phyloP scores from a whole-genome alignment of 148 eudicot species.

The Heliamphora exappendiculata region DNA sequence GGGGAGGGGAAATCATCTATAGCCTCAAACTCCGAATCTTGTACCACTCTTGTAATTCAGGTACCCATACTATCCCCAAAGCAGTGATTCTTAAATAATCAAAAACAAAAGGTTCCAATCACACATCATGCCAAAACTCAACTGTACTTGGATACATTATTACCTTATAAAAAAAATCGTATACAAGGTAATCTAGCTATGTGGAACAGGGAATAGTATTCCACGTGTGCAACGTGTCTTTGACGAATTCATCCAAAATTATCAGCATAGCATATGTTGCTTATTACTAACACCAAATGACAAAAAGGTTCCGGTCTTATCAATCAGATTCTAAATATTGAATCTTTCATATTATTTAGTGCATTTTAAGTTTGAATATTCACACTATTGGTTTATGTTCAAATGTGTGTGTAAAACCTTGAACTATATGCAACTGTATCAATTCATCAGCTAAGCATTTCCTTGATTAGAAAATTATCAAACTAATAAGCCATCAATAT shows the following conservation, averaged over 20 bases:
- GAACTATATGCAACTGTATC: neutral
- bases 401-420: neutral
- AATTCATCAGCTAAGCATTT: neutral
- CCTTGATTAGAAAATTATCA: neutral
- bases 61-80: neutral
- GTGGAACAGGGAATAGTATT: neutral
- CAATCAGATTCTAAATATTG: no score
- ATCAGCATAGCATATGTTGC: no score
- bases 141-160: neutral
- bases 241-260: neutral
- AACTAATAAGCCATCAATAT: neutral
- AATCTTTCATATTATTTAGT: neutral
- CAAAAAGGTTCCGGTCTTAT: no score
- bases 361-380: neutral
- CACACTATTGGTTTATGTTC: neutral
- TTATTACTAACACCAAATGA: no score
- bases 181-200: neutral
- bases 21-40: no score
- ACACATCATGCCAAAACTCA: neutral
- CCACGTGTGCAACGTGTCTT: neutral
- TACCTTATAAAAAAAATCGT: neutral
- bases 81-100: neutral
- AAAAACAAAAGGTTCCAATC: neutral
- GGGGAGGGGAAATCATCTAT: no score
- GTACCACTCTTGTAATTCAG: no score